Conservation (phyloP, 2,329 filamentous ascomycete species). For the Alternaria hordeiaustralica region DNA sequence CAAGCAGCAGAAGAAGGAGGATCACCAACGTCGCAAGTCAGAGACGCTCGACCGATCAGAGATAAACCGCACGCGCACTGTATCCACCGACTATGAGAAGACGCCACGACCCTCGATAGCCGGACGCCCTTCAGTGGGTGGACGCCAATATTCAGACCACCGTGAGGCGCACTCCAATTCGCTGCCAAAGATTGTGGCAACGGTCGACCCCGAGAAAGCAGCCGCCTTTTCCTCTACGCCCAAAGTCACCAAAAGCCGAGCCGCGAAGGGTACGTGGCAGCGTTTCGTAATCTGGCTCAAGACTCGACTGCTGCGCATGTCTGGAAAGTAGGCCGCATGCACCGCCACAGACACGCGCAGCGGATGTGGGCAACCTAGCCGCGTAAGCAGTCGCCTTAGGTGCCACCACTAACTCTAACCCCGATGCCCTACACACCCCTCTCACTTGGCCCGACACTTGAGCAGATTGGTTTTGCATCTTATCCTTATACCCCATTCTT, state of each 20-base stretch:
- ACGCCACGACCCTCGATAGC: conserved; percentile 40
- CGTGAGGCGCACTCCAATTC: conserved; percentile 44
- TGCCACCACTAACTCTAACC: background rate
- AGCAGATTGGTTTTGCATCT: background rate
- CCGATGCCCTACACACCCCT: background rate
- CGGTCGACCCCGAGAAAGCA: conserved; percentile 40
- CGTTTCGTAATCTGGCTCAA: conserved; percentile 64
- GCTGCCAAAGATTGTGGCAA: conserved; percentile 42
- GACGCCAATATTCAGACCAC: conserved; percentile 48
- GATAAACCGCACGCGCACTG: conserved; percentile 36
- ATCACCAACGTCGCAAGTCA: conserved; percentile 51
- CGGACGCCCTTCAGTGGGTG: conserved; percentile 42
- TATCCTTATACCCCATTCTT: conserved; percentile 10
- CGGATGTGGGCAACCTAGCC: background rate
- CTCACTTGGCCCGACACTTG: background rate
- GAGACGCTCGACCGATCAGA: conserved; percentile 44
- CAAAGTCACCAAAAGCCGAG: conserved; percentile 42
- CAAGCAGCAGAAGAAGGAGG: conserved; percentile 54
- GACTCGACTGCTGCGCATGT: conserved; percentile 61
- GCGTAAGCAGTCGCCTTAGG: background rate
- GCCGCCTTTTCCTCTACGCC: conserved; percentile 25
- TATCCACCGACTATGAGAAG: conserved; percentile 43
- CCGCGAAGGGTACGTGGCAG: conserved; percentile 57
- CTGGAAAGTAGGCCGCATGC: conserved; percentile 18
- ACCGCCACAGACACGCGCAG: conserved; percentile 3